A percentile compares a stretch with the other conserved stretches of the same genome.
These are phyloP conservation scores for Mortierella sp. DNA, from an alignment of 371 early-diverging fungal species.

Conservation along the genomic window DNA sequence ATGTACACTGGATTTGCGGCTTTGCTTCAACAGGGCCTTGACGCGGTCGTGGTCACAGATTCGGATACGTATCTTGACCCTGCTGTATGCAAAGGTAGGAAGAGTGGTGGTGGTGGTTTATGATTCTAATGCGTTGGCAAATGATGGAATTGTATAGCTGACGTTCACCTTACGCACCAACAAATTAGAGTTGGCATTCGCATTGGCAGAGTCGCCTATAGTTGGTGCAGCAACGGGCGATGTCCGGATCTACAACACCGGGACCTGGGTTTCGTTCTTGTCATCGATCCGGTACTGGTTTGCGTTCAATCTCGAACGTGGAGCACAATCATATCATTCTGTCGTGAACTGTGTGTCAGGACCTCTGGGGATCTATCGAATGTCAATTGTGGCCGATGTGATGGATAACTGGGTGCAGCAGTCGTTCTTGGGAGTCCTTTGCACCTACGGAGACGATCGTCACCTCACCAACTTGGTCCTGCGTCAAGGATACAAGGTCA, in stretches of 20 bases:
- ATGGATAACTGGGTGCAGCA: slow-evolving; percentile 71
- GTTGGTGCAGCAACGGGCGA: slow-evolving; percentile 75
- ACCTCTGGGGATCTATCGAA: slow-evolving; percentile 71
- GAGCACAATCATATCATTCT: slow-evolving; percentile 71
- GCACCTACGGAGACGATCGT: slow-evolving; percentile 77
- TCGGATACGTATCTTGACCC: slow-evolving; percentile 74
- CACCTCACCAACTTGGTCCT: slow-evolving; percentile 74
- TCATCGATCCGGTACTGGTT: slow-evolving; percentile 76
- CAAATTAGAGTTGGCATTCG: slow-evolving; percentile 65
- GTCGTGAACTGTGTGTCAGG: slow-evolving; percentile 78
- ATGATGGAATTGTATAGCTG: no score
- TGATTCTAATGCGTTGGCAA: no score
- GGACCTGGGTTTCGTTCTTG: slow-evolving; percentile 65
- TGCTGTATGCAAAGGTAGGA: slow-evolving; percentile 52
- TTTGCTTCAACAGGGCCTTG: slow-evolving; percentile 62
- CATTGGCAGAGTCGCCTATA: slow-evolving; percentile 60
- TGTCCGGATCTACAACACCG: slow-evolving; percentile 70
- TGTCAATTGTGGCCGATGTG: slow-evolving; percentile 61
- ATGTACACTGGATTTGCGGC: slow-evolving; percentile 75
- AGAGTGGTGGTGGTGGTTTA: no score
- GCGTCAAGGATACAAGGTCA: slow-evolving; percentile 62
- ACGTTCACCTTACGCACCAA: no score
- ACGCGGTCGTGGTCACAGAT: slow-evolving; percentile 71
- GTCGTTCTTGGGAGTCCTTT: slow-evolving; percentile 66
- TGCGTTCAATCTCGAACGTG: slow-evolving; percentile 77